Evolutionary conservation across 257 asterid genomes (phyloP), one percentile per base, ranked within the genome.

Genomic region (Euphrasia confusa): DNA sequence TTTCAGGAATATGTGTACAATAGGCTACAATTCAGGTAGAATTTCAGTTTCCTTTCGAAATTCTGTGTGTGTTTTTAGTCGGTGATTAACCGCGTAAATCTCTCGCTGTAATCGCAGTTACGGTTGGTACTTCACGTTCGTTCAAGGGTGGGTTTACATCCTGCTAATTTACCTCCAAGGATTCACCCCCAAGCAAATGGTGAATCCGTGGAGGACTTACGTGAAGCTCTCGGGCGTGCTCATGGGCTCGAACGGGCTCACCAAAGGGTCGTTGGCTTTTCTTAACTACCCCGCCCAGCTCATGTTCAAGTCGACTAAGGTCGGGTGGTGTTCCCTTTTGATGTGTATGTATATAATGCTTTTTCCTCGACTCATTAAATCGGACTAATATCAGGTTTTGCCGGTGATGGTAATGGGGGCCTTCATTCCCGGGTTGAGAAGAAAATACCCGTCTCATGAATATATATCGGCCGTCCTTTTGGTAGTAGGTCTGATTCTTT

Each of bases 291-390:
- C 98, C 0, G 98, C 96, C 0, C 98, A 91, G 72, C 78, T 91
- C 84, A 91, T 91, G 98, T 91, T 91, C 80, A 91, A 91, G 70
- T 91, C 98, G 55, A 88, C 98, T 58, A 91, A 91, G 96, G 98
- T 91, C 40, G 5, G n/a, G 5, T 49, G 5, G n/a, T 3, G 40
- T 45, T 52, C 10, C 3, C 33, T 48, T 42, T 54, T n/a, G 37
- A 10, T 18, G 42, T 13, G 24, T 21, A 30, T 13, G 24, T 21
- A 30, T 30, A 2, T 14, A 3, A 9, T 12, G 5, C 10, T 18
- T 60, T 37, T 53, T 66, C 27, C 42, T 27, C 35, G 9, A 8
- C 47, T 39, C 55, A 54, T 48, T 30, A 33, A 13, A 10, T 42
- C 12, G 49, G 13, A 2, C 5, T 14, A 0, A 48, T 15, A n/a